These are phyloP conservation scores for Kodamaea fungicola DNA, from an alignment of 1,139 yeast genomes.

Conservation along the genomic window DNA sequence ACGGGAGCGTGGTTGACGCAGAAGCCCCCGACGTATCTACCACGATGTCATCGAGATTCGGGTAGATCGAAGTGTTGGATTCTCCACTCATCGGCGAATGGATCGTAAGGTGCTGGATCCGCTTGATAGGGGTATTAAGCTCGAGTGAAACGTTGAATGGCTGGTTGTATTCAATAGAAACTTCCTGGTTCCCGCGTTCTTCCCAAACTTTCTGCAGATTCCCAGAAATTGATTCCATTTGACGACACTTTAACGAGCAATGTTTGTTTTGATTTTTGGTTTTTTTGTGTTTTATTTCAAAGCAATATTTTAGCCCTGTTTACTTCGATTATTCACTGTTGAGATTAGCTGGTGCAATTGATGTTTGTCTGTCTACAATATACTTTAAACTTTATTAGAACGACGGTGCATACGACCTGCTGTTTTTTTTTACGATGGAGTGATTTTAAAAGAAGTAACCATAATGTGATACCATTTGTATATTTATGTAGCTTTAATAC, in stretches of 20 bases:
- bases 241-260: not conserved
- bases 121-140: slow-evolving; percentile 41
- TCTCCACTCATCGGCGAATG: slow-evolving; percentile 24
- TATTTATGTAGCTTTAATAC: too few relatives aligned
- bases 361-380: too few relatives aligned
- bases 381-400: too few relatives aligned
- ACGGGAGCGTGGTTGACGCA: not conserved
- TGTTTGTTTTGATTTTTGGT: not conserved
- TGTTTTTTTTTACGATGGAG: too few relatives aligned
- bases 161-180: slow-evolving; percentile 1
- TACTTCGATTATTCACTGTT: too few relatives aligned
- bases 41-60: slow-evolving; percentile 13
- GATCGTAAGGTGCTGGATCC: slow-evolving; percentile 31
- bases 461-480: too few relatives aligned
- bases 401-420: too few relatives aligned
- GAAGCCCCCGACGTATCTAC: slow-evolving; percentile 1
- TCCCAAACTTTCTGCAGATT: not conserved
- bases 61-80: slow-evolving; percentile 16
- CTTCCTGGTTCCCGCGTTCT: not conserved
- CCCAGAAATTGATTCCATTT: not conserved
- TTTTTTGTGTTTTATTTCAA: not conserved
- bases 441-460: too few relatives aligned
- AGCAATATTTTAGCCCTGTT: too few relatives aligned
- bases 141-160: slow-evolving; percentile 13
- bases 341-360: too few relatives aligned